Percentiles rank a stretch among this genome's conserved stretches.
Conservation (phyloP, 495 filamentous ascomycete genomes). For the Trypethelium eluteriae region DNA sequence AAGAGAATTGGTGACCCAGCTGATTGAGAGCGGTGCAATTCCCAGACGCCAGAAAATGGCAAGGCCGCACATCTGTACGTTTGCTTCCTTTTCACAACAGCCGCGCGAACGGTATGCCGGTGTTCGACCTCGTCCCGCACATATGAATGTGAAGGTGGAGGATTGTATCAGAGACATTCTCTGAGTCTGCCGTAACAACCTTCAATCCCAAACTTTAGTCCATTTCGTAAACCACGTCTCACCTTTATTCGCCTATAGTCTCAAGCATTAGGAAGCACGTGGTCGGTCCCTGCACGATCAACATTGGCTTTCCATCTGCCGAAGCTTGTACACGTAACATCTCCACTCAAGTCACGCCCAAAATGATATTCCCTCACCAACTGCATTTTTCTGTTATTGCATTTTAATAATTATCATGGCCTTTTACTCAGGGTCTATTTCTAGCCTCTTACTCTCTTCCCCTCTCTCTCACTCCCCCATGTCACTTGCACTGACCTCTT, state of each 20-base stretch:
- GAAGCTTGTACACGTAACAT: background rate
- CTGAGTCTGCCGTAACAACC: no score
- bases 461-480: no score
- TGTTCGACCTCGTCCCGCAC: background rate
- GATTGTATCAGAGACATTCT: background rate
- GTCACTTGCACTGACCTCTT: no score
- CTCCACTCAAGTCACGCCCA: background rate
- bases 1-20: background rate
- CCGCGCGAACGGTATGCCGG: background rate
- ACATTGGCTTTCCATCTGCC: background rate
- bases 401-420: no score
- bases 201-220: no score
- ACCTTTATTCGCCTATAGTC: no score
- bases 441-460: no score
- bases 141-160: background rate
- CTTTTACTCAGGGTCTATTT: no score
- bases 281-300: no score
- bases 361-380: background rate
- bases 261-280: no score
- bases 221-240: no score
- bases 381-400: no score
- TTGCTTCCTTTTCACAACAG: background rate
- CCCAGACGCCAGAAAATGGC: background rate
- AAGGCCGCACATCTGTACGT: background rate
- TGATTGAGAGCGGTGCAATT: background rate